A percentile compares a stretch with the other conserved stretches of the same genome.
Evolutionary conservation across 2,329 filamentous ascomycete species (phyloP).

Genomic region (Ascochyta clinopodiicola): DNA sequence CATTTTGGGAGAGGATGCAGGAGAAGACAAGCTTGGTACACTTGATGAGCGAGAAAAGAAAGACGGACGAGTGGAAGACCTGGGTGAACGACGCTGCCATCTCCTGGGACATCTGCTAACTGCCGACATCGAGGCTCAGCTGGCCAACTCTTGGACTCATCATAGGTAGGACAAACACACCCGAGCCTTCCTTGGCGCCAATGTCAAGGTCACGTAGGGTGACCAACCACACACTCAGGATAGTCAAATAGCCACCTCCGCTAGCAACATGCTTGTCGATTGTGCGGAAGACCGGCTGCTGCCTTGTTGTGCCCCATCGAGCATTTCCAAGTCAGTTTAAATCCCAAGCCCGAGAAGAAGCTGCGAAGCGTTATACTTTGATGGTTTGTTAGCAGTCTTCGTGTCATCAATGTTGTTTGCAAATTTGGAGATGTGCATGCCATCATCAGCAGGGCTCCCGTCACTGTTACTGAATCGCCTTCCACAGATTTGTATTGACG

Average conservation of each 20-base stretch:
- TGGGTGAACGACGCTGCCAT: slow-evolving; percentile 21
- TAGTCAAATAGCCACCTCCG: not conserved
- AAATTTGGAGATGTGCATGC: too few relatives aligned
- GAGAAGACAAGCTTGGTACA: slow-evolving; percentile 18
- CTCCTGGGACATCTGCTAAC: not conserved
- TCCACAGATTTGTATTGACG: not conserved
- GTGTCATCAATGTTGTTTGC: too few relatives aligned
- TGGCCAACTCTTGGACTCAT: not conserved
- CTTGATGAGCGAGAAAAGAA: slow-evolving; percentile 5
- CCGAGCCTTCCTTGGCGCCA: not conserved
- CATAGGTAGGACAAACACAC: not conserved
- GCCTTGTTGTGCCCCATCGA: not conserved
- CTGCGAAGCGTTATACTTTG: too few relatives aligned
- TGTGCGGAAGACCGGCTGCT: not conserved
- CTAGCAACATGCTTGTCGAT: not conserved
- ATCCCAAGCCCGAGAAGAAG: too few relatives aligned
- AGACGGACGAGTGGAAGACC: slow-evolving; percentile 5
- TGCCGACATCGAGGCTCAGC: not conserved
- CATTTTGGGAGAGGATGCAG: slow-evolving; percentile 20
- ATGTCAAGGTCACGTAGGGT: not conserved
- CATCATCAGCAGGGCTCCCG: too few relatives aligned
- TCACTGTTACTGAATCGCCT: not conserved
- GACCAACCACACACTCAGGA: not conserved
- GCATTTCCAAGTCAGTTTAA: too few relatives aligned
- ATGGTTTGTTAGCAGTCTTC: too few relatives aligned